Conservation (phyloP, 345 rosid genomes). For the Nephelium lappaceum region DNA sequence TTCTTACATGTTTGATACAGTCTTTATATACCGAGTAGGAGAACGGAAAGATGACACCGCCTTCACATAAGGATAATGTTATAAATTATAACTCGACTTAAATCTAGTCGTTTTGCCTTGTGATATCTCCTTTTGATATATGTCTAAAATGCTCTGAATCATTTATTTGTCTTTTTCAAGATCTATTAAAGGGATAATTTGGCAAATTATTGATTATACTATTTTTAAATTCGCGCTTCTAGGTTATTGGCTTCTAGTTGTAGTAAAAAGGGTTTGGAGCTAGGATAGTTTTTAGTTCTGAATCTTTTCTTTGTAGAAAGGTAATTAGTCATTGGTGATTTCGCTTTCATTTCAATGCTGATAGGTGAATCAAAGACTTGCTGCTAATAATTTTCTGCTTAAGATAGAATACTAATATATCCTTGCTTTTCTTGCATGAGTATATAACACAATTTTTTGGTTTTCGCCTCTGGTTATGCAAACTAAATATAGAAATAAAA, state of each 20-base stretch:
- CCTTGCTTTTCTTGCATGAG: not conserved
- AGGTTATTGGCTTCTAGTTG: not conserved
- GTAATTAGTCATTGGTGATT: not conserved
- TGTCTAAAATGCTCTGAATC: not conserved
- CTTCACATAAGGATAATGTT: not conserved
- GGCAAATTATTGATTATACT: not conserved
- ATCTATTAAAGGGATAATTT: not conserved
- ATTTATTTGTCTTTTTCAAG: not conserved
- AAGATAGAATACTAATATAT: not conserved
- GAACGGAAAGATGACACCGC: not conserved
- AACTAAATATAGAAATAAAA: not conserved
- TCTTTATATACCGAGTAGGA: not conserved
- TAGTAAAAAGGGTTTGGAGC: not conserved
- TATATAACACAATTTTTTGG: not conserved
- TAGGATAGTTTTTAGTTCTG: not conserved
- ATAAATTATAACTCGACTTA: not conserved
- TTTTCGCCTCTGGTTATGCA: not conserved
- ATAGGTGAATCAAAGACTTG: constrained; percentile 3
- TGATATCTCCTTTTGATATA: not conserved
- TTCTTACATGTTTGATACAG: not conserved
- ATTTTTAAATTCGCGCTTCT: not conserved
- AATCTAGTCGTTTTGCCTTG: not conserved
- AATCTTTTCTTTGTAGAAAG: not conserved
- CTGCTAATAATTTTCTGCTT: not conserved
- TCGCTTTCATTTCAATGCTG: not conserved